A percentile compares a stretch with the other conserved stretches of the same genome.
Conservation (phyloP, 1,139 yeast genomes). For the Candida sojae region DNA sequence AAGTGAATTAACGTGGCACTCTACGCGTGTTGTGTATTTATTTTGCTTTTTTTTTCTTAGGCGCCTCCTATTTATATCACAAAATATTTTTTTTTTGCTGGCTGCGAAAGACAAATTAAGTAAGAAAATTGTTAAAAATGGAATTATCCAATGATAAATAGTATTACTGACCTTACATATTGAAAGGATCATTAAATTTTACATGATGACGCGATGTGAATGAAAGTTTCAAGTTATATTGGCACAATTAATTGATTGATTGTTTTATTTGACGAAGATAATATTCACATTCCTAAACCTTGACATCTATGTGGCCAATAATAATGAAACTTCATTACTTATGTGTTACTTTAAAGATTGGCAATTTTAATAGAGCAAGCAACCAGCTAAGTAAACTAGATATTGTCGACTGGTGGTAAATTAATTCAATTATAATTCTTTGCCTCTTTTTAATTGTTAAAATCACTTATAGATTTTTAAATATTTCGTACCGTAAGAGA, state of each 20-base stretch:
- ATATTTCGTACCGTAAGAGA: no score
- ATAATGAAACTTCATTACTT: neutral
- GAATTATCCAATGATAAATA: neutral
- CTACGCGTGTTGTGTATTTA: neutral
- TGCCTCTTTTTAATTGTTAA: no score
- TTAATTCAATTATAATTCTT: no score
- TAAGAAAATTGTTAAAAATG: slow-evolving; percentile 7
- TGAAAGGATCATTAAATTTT: neutral
- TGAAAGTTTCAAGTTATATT: neutral
- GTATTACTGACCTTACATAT: neutral
- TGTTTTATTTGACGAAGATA: neutral
- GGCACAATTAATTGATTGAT: no score
- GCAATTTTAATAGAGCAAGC: neutral
- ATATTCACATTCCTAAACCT: neutral
- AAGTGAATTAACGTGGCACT: neutral
- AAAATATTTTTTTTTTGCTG: slow-evolving; percentile 7
- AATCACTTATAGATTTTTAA: no score
- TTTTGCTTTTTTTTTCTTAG: slow-evolving; percentile 4
- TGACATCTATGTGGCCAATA: no score
- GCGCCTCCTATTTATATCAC: slow-evolving; percentile 13
- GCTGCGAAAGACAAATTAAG: slow-evolving; percentile 11
- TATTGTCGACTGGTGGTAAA: no score
- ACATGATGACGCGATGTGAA: neutral
- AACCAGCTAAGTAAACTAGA: neutral
- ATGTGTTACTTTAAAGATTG: neutral